phyloP scores from a whole-genome alignment of 352 stramenopile species.

The Nothophytophthora sp. region DNA sequence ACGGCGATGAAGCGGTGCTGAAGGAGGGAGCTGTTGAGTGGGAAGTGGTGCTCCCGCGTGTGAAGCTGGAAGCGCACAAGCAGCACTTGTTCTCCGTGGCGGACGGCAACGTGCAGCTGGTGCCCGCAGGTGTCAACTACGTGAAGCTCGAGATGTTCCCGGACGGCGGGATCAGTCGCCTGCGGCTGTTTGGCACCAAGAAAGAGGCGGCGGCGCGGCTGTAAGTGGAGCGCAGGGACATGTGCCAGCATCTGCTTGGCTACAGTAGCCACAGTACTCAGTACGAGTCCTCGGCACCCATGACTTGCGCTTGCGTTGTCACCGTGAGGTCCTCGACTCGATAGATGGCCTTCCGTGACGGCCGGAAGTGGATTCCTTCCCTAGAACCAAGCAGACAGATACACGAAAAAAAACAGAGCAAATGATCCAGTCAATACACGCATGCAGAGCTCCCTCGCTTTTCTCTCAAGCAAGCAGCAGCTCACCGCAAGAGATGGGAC shows the following conservation, averaged over 20 bases:
- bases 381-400: constrained; percentile 17
- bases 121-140: constrained; percentile 83
- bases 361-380: constrained; percentile 41
- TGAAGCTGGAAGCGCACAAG: constrained; percentile 84
- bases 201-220: constrained; percentile 34
- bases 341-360: constrained; percentile 20
- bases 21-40: constrained; percentile 56
- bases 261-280: constrained; percentile 17
- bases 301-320: constrained; percentile 1
- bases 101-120: constrained; percentile 55
- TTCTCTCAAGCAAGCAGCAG: background rate
- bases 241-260: background rate
- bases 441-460: background rate
- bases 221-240: constrained; percentile 11
- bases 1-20: constrained; percentile 34
- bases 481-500: constrained; percentile 40
- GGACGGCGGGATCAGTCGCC: constrained; percentile 92
- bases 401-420: constrained; percentile 1
- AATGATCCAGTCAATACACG: constrained; percentile 8
- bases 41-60: constrained; percentile 85
- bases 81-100: constrained; percentile 86
- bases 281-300: constrained; percentile 33
- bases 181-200: constrained; percentile 86
- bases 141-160: constrained; percentile 94
- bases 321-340: constrained; percentile 6